Conservation (phyloP, 2,329 filamentous ascomycete species). For the Aspergillus quadricinctus region DNA sequence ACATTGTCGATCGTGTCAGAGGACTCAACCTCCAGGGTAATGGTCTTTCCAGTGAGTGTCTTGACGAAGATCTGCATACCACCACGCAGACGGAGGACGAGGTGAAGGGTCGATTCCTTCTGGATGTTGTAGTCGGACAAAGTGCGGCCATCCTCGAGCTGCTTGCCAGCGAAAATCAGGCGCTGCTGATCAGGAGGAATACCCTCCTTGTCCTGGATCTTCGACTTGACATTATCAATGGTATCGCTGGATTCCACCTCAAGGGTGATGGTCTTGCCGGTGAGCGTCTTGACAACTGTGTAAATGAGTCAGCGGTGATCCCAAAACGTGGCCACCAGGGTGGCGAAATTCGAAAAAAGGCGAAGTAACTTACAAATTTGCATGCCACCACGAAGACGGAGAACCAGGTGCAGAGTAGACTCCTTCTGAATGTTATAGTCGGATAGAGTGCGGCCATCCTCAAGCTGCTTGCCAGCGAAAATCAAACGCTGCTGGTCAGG, state of each 20-base stretch:
- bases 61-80: conserved; percentile 62
- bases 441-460: conserved; percentile 53
- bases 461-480: conserved; percentile 56
- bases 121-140: conserved; percentile 93
- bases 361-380: conserved; percentile 54
- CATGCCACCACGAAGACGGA: conserved; percentile 64
- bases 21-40: conserved; percentile 85
- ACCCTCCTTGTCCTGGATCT: conserved; percentile 97
- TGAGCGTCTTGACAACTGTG: conserved; percentile 55
- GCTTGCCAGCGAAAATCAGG: conserved; percentile 93
- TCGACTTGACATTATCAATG: conserved; percentile 93
- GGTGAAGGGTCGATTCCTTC: conserved; percentile 81
- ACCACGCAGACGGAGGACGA: conserved; percentile 82
- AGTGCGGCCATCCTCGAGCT: conserved; percentile 90
- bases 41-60: conserved; percentile 76
- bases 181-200: conserved; percentile 96
- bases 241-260: conserved; percentile 73
- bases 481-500: conserved; percentile 57
- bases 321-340: conserved; percentile 6
- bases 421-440: conserved; percentile 57
- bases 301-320: conserved; percentile 1
- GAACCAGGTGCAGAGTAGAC: conserved; percentile 69
- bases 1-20: conserved; percentile 93
- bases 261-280: conserved; percentile 62
- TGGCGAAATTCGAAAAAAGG: conserved; percentile 2